Evolutionary conservation across 2,329 filamentous ascomycete species (phyloP).

Genomic region (Rhinocladiella mackenziei): DNA sequence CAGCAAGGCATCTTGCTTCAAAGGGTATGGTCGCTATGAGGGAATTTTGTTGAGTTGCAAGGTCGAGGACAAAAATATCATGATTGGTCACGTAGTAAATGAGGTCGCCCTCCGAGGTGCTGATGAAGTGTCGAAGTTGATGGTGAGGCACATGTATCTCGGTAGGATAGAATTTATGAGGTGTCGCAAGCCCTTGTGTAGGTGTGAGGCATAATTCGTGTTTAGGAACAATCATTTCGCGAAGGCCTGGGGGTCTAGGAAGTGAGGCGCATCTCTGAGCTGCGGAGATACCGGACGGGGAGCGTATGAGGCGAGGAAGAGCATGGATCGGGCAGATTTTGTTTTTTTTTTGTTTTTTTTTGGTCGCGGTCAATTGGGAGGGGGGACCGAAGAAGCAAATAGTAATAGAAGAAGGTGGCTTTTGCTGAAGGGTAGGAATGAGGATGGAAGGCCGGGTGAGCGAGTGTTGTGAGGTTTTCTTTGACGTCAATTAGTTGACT

Average conservation of each 20-base stretch:
- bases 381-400: too few relatives aligned
- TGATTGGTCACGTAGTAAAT: slow-evolving; percentile 80
- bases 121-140: slow-evolving; percentile 78
- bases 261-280: slow-evolving; percentile 15
- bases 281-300: slow-evolving; percentile 3
- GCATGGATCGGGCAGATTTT: not conserved
- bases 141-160: slow-evolving; percentile 59
- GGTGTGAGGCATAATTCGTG: slow-evolving; percentile 22
- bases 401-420: too few relatives aligned
- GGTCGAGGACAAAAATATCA: slow-evolving; percentile 70
- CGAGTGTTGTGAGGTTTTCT: too few relatives aligned
- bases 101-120: slow-evolving; percentile 68
- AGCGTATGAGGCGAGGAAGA: not conserved
- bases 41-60: slow-evolving; percentile 60
- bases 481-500: too few relatives aligned
- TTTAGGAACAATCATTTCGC: slow-evolving; percentile 23
- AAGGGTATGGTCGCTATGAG: slow-evolving; percentile 69
- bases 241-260: slow-evolving; percentile 10
- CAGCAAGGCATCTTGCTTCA: slow-evolving; percentile 78
- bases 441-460: too few relatives aligned
- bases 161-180: slow-evolving; percentile 60
- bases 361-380: too few relatives aligned
- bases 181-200: slow-evolving; percentile 15
- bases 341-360: too few relatives aligned
- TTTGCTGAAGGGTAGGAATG: too few relatives aligned